Evolutionary conservation across 176 grass and related monocot genomes (phyloP), one percentile per base, ranked within the genome.

Genomic region (Thinopyrum elongatum): DNA sequence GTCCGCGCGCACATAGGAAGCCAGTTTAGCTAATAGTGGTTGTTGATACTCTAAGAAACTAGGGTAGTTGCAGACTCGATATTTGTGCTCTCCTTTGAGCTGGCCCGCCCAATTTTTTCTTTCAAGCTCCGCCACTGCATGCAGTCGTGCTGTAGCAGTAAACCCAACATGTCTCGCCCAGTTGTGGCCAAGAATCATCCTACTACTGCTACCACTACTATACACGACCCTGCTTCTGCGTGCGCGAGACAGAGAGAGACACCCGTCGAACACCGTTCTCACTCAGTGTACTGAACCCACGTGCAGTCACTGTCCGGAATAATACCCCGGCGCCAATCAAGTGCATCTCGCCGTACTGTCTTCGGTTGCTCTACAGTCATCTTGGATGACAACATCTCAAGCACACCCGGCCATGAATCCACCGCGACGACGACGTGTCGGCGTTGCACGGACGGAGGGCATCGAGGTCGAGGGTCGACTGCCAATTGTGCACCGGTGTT

Each of bases 111-210:
- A 31, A 31, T 3, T 31, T 31, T 31, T 31, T 31, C 30, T 31
- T 31, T 3, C 30, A 31, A 31, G 3, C 30, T 31, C 30, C 30
- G 30, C 30, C 30, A 31, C 30, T 31, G 30, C n/a, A n/a, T n/a
- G n/a, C n/a, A 42, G 47, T 81, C 33, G 16, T 77, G 70, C 8
- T 82, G 83, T 30, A 77, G 71, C 70, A 77, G 68, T 80, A 74
- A 84, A 84, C 75, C 49, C 74, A 84, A 11, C 23, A 65, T 82
- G 53, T 10, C 8, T 31, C 1, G 29, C 14, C 83, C 57, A 74
- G 41, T 46, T 67, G 84, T 79, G 63, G 73, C 19, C 41, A 74
- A 58, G 41, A 83, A 22, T 83, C 88, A 79, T 83, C 84, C 80
- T 57, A 21, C 51, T 71, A 19, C 78, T 39, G 9, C 35, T n/a